These are phyloP conservation scores for Nicotiana undulata DNA, from an alignment of 257 asterid species.

Conservation along the genomic window DNA sequence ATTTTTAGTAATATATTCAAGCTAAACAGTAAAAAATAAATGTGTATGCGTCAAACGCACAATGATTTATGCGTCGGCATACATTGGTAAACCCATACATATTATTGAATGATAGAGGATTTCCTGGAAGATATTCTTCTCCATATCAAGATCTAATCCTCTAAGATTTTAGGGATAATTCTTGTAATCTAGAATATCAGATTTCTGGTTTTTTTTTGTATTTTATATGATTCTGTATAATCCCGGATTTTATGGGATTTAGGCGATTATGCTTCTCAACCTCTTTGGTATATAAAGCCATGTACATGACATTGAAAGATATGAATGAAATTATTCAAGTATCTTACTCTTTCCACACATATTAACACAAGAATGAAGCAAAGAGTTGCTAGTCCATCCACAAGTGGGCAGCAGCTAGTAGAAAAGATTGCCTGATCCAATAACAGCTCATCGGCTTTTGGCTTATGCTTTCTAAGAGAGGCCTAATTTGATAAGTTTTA, in stretches of 20 bases:
- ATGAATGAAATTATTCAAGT: too few species aligned
- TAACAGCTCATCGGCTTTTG: neutral
- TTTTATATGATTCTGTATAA: too few species aligned
- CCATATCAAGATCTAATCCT: too few species aligned
- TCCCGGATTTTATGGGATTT: too few species aligned
- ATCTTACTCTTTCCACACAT: neutral
- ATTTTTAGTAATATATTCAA: neutral
- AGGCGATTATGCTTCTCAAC: too few species aligned
- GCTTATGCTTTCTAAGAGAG: neutral
- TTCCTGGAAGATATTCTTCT: too few species aligned
- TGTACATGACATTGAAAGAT: too few species aligned
- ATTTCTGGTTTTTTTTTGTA: too few species aligned
- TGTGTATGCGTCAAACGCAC: neutral
- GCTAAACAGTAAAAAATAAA: neutral
- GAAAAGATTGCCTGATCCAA: neutral
- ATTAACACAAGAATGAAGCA: neutral
- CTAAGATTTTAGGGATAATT: too few species aligned
- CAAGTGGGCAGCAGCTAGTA: neutral
- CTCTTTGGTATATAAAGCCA: too few species aligned
- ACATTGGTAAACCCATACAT: neutral
- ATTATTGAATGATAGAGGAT: too few species aligned
- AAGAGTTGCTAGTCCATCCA: neutral
- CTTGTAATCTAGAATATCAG: too few species aligned
- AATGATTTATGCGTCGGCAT: neutral
- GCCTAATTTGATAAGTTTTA: neutral